A percentile compares a stretch with the other conserved stretches of the same genome.
Conservation (phyloP, 73 alveolate genomes). For the Blepharisma stoltei region DNA sequence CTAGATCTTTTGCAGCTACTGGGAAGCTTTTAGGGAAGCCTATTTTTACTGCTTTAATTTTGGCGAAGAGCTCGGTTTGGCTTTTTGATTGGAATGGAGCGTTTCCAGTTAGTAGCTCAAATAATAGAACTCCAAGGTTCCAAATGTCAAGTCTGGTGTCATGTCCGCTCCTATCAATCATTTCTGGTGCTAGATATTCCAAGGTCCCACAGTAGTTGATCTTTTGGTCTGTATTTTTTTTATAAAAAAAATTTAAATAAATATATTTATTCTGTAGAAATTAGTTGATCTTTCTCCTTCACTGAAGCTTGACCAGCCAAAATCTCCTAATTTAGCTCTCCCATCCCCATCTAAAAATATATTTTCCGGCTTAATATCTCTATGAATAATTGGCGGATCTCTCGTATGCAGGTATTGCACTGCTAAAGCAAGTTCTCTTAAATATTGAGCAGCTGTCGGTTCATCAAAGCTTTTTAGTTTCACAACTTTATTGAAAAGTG, state of each 20-base stretch:
- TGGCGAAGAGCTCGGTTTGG: constrained; percentile 29
- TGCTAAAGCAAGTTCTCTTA: constrained; percentile 69
- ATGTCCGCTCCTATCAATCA: constrained; percentile 49
- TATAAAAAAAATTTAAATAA: too few relatives aligned
- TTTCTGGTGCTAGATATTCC: constrained; percentile 83
- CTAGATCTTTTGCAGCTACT: constrained; percentile 75
- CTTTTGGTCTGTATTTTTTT: too few relatives aligned
- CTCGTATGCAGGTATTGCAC: constrained; percentile 65
- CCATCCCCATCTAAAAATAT: constrained; percentile 62
- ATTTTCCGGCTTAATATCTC: constrained; percentile 75
- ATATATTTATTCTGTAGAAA: too few relatives aligned
- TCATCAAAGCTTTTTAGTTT: constrained; percentile 47
- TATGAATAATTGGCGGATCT: constrained; percentile 67
- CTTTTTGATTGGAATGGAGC: constrained; percentile 45
- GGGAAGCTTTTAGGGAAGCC: constrained; percentile 69
- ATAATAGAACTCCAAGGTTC: constrained; percentile 44
- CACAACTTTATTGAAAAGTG: constrained; percentile 39
- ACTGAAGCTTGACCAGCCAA: constrained; percentile 70
- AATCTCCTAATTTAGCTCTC: constrained; percentile 61
- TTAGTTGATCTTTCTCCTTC: constrained; percentile 55
- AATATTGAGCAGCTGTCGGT: constrained; percentile 62
- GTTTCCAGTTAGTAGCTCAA: constrained; percentile 45
- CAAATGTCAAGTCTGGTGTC: constrained; percentile 40
- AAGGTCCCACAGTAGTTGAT: constrained; percentile 76
- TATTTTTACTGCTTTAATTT: constrained; percentile 28